These are phyloP conservation scores for Miscanthus lutarioriparius DNA, from an alignment of 176 grass and related monocot genomes.

Conservation along the genomic window DNA sequence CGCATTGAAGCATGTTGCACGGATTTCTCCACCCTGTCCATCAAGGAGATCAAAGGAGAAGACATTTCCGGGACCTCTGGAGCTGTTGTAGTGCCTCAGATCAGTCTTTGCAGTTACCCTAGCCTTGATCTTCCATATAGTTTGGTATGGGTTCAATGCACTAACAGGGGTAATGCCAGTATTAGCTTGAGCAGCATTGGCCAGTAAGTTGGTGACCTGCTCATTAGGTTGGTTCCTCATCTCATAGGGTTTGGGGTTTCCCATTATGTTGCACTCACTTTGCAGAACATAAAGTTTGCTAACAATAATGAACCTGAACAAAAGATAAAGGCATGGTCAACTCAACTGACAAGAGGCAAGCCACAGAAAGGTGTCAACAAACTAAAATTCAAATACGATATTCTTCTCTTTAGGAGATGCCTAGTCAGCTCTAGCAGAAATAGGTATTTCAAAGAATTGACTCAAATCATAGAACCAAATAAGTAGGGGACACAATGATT, in stretches of 20 bases:
- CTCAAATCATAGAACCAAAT: neutral
- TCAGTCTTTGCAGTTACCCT: slow-evolving; percentile 71
- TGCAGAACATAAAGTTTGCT: too few relatives aligned
- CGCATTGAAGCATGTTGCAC: slow-evolving; percentile 60
- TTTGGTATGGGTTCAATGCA: slow-evolving; percentile 66
- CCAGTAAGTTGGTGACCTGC: too few relatives aligned
- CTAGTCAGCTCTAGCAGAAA: neutral
- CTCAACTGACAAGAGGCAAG: neutral
- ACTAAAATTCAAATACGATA: neutral
- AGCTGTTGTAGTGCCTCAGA: slow-evolving; percentile 45
- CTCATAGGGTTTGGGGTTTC: too few relatives aligned
- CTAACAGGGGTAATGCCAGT: slow-evolving; percentile 61
- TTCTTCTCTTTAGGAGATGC: neutral
- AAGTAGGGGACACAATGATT: neutral
- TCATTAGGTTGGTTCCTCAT: too few relatives aligned
- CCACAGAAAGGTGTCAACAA: neutral
- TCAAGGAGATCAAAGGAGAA: slow-evolving; percentile 90
- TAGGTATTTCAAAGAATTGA: neutral
- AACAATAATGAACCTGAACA: slow-evolving; percentile 80
- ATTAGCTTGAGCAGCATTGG: too few relatives aligned
- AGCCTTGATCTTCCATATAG: slow-evolving; percentile 80
- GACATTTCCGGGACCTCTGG: slow-evolving; percentile 59
- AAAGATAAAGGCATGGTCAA: slow-evolving; percentile 33
- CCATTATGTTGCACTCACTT: too few relatives aligned
- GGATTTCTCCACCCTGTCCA: slow-evolving; percentile 74